These are phyloP conservation scores for Berkeleyomyces rouxiae DNA, from an alignment of 2,329 filamentous ascomycete species.

Conservation along the genomic window DNA sequence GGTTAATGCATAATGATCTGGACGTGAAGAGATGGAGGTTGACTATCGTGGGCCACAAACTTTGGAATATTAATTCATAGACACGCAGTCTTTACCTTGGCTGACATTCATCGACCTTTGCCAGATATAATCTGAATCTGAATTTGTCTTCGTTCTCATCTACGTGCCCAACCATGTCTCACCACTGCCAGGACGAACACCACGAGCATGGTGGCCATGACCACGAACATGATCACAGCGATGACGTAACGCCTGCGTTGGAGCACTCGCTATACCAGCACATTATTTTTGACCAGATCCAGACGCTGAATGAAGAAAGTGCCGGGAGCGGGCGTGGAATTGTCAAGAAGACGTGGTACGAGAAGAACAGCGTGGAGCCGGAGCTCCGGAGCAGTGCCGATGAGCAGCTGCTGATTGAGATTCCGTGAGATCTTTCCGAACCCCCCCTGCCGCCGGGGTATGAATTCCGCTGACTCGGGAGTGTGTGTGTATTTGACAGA, in stretches of 20 bases:
- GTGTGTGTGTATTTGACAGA: constrained; percentile 26
- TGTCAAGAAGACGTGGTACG: constrained; percentile 79
- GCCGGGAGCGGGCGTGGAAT: constrained; percentile 54
- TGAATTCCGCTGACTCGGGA: constrained; percentile 1
- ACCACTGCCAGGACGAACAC: constrained; percentile 38
- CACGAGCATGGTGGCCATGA: constrained; percentile 33
- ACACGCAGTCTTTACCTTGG: too few species aligned
- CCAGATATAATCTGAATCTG: too few species aligned
- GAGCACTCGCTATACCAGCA: constrained; percentile 84
- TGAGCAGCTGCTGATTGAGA: constrained; percentile 81
- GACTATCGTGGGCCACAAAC: neutral
- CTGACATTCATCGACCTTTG: too few species aligned
- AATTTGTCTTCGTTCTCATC: neutral
- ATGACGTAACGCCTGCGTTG: constrained; percentile 82
- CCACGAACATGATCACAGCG: constrained; percentile 65
- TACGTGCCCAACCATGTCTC: constrained; percentile 21
- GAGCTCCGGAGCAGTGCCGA: constrained; percentile 77
- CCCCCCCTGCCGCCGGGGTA: neutral
- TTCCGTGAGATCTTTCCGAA: constrained; percentile 47
- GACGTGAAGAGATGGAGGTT: neutral
- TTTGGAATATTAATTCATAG: too few species aligned
- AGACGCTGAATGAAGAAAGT: constrained; percentile 65
- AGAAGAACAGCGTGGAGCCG: constrained; percentile 53
- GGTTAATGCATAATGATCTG: neutral
- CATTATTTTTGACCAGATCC: constrained; percentile 74